phyloP scores from a whole-genome alignment of 108 stramenopile genomes.

The Cyclotella baltica region DNA sequence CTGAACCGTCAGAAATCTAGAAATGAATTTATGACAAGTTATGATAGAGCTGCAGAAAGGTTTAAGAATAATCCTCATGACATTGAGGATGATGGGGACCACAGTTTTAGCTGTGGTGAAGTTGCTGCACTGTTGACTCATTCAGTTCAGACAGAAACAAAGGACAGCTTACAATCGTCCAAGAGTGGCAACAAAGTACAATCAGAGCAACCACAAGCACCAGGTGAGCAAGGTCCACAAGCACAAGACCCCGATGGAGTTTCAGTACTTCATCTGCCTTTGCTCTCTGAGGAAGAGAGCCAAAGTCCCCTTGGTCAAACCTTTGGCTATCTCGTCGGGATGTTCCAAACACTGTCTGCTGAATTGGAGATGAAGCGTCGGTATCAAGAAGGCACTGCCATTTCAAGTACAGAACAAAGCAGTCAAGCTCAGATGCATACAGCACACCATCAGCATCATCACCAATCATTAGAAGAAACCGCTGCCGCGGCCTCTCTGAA shows the following conservation, averaged over 20 bases:
- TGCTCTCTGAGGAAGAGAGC: constrained; percentile 75
- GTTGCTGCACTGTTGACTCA: constrained; percentile 74
- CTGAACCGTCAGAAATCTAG: constrained; percentile 86
- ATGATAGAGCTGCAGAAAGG: constrained; percentile 68
- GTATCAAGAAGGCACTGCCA: not conserved
- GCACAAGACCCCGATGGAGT: constrained; percentile 16
- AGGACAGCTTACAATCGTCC: not conserved
- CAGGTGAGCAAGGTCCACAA: not conserved
- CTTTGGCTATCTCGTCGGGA: constrained; percentile 85
- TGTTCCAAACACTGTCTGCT: constrained; percentile 80
- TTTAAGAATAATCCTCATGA: constrained; percentile 47
- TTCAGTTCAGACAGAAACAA: constrained; percentile 16
- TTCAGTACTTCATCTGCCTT: constrained; percentile 62
- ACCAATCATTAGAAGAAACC: constrained; percentile 24
- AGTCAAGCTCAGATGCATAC: constrained; percentile 9
- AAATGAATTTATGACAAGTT: constrained; percentile 91
- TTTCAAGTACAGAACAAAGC: not conserved
- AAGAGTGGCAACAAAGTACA: not conserved
- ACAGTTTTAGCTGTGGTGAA: constrained; percentile 63
- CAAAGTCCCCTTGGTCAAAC: constrained; percentile 76
- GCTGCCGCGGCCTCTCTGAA: constrained; percentile 39
- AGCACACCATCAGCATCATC: constrained; percentile 1
- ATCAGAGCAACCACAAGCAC: not conserved
- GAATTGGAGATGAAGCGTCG: constrained; percentile 70
- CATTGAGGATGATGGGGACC: constrained; percentile 21